Percentiles rank a stretch among this genome's conserved stretches.
phyloP scores from a whole-genome alignment of 1,284 basidiomycete species.

The Ganoderma resinaceum region DNA sequence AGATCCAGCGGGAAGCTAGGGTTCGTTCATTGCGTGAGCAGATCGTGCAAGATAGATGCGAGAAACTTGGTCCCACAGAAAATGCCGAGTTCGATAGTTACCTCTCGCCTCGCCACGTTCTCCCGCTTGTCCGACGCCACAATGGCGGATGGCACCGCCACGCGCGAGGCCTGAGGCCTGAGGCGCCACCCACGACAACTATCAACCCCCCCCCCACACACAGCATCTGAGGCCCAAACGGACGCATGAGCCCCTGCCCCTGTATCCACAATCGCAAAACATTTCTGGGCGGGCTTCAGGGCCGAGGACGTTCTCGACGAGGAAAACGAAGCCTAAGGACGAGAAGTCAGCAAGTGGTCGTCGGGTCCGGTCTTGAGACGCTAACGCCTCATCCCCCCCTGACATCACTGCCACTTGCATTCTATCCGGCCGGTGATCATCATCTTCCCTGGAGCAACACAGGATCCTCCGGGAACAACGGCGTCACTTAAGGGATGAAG shows the following conservation, averaged over 20 bases:
- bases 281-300: background rate
- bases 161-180: no score
- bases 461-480: slow-evolving; percentile 5
- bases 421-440: background rate
- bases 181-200: background rate
- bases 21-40: background rate
- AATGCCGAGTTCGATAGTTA: background rate
- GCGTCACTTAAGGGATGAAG: slow-evolving; percentile 5
- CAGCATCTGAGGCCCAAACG: background rate
- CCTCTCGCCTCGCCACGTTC: background rate
- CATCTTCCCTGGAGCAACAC: background rate
- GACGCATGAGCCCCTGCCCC: background rate
- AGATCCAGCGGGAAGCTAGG: background rate
- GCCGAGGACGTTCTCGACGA: background rate
- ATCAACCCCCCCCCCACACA: background rate
- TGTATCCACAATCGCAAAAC: background rate
- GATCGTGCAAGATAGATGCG: background rate
- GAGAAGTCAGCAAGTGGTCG: background rate
- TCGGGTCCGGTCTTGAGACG: background rate
- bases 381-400: background rate
- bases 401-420: background rate
- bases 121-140: background rate
- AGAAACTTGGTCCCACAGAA: background rate
- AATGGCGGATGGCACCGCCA: slow-evolving; percentile 3
- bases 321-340: background rate